Conservation (phyloP, 2,329 filamentous ascomycete genomes). For the Alternaria alternata region DNA sequence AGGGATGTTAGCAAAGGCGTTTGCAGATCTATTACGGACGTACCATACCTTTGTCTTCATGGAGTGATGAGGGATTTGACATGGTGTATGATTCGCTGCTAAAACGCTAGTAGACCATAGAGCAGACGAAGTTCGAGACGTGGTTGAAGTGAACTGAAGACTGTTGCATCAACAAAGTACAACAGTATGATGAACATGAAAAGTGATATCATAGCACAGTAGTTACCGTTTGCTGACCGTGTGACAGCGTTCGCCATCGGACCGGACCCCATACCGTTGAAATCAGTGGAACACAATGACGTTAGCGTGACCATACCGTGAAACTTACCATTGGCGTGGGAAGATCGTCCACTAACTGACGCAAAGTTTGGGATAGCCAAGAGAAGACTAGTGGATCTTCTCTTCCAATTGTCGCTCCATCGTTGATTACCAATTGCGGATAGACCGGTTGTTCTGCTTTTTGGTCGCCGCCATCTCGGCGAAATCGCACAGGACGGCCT, state of each 20-base stretch:
- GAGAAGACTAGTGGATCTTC: slow-evolving; percentile 1
- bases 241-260: neutral
- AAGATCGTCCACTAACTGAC: neutral
- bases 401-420: neutral
- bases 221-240: neutral
- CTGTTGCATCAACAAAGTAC: neutral
- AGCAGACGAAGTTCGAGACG: neutral
- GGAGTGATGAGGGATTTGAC: slow-evolving; percentile 17
- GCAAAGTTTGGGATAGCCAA: neutral
- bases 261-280: slow-evolving; percentile 1
- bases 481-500: neutral
- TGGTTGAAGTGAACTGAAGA: neutral
- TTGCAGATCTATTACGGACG: neutral
- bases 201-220: slow-evolving; percentile 17
- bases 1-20: neutral
- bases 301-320: slow-evolving; percentile 11
- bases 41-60: slow-evolving; percentile 18
- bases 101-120: neutral
- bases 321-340: neutral
- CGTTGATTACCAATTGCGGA: neutral
- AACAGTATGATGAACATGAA: neutral
- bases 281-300: slow-evolving; percentile 10
- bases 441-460: neutral
- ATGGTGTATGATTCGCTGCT: slow-evolving; percentile 8
- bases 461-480: slow-evolving; percentile 4